phyloP scores from a whole-genome alignment of 202 grass and related monocot genomes.

The Panicum hallii region DNA sequence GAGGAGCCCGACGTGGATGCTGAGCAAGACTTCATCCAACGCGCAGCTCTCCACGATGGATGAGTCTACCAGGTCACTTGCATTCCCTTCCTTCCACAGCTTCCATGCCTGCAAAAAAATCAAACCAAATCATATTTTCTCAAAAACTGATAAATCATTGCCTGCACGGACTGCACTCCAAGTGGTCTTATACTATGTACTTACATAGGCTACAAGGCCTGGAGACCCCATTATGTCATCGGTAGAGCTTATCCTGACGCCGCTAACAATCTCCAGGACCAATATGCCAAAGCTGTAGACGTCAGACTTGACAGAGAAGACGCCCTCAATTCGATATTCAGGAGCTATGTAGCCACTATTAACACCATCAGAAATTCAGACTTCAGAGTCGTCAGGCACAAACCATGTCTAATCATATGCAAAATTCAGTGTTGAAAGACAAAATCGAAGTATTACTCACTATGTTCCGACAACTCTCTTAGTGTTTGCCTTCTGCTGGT shows the following conservation, averaged over 20 bases:
- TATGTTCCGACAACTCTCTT: constrained; percentile 73
- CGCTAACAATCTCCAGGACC: constrained; percentile 69
- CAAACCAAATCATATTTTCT: too few relatives aligned
- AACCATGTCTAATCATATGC: not conserved
- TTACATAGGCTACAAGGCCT: constrained; percentile 64
- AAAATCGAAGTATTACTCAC: constrained; percentile 47
- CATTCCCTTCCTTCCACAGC: constrained; percentile 51
- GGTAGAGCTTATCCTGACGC: constrained; percentile 52
- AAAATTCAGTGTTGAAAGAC: not conserved
- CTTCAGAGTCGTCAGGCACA: not conserved
- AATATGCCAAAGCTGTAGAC: constrained; percentile 88
- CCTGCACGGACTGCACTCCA: not conserved
- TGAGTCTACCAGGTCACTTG: constrained; percentile 31
- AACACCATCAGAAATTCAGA: constrained; percentile 17
- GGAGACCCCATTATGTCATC: constrained; percentile 50
- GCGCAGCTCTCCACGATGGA: constrained; percentile 11
- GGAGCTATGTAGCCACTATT: constrained; percentile 82
- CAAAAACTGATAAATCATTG: too few relatives aligned
- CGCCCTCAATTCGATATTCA: constrained; percentile 58
- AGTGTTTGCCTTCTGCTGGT: constrained; percentile 64
- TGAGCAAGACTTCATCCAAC: constrained; percentile 34
- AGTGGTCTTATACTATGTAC: not conserved
- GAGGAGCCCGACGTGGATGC: constrained; percentile 61
- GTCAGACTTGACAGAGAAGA: constrained; percentile 74
- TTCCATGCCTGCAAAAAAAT: constrained; percentile 51